phyloP scores from a whole-genome alignment of 208 protist species.

The Borovskyia barvae region DNA sequence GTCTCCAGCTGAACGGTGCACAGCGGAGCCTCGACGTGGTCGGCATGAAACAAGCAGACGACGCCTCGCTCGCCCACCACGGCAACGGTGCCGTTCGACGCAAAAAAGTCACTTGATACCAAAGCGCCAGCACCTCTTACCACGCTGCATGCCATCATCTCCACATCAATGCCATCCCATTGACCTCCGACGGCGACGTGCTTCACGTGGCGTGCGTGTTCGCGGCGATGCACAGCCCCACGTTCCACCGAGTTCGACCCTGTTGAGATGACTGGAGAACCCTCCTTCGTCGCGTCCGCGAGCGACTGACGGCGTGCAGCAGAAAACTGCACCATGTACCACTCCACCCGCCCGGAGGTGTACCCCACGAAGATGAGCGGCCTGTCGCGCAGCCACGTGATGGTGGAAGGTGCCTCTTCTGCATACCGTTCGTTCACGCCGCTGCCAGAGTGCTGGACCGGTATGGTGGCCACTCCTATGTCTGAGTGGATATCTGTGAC shows the following conservation, averaged over 20 bases:
- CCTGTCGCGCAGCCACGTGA: slow-evolving; percentile 84
- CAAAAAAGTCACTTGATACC: slow-evolving; percentile 72
- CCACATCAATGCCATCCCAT: slow-evolving; percentile 32
- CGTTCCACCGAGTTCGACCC: slow-evolving; percentile 22
- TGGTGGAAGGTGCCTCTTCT: slow-evolving; percentile 51
- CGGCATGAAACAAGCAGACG: slow-evolving; percentile 46
- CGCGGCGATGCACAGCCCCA: slow-evolving; percentile 24
- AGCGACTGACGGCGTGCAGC: slow-evolving; percentile 25
- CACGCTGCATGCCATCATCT: slow-evolving; percentile 26
- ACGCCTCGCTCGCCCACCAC: slow-evolving; percentile 49
- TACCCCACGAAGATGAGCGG: slow-evolving; percentile 82
- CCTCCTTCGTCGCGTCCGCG: slow-evolving; percentile 18
- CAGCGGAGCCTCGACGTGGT: slow-evolving; percentile 45
- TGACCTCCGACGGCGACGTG: slow-evolving; percentile 28
- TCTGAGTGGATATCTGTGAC: too few species aligned
- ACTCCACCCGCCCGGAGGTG: slow-evolving; percentile 59
- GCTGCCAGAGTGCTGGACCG: not conserved
- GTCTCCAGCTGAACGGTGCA: slow-evolving; percentile 32
- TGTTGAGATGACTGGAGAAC: slow-evolving; percentile 12
- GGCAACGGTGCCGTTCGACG: slow-evolving; percentile 51
- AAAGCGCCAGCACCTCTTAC: slow-evolving; percentile 53
- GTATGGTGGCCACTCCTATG: too few species aligned
- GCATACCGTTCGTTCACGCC: too few species aligned
- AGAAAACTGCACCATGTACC: slow-evolving; percentile 68
- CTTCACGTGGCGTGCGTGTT: slow-evolving; percentile 11